Conservation (phyloP, 2,329 filamentous ascomycete species). For the Hymenoscyphus albidus region DNA sequence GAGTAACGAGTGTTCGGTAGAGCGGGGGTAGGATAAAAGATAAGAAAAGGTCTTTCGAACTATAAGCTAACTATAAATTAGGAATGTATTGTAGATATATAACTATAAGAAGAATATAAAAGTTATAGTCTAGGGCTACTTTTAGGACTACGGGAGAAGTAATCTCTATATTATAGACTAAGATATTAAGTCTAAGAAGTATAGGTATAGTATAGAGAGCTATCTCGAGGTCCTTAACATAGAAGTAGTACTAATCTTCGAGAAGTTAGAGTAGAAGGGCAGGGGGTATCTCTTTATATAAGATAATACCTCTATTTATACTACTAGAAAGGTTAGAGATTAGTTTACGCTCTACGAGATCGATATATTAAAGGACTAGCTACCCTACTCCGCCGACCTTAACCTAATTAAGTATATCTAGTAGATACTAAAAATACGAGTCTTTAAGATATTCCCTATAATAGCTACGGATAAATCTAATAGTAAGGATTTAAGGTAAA, state of each 20-base stretch:
- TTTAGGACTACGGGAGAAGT: conserved; percentile 9
- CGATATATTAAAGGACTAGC: background rate
- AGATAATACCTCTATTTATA: background rate
- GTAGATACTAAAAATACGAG: background rate
- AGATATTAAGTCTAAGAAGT: conserved; percentile 13
- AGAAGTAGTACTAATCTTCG: background rate
- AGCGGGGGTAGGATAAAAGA: no score
- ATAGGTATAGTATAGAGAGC: conserved; percentile 1
- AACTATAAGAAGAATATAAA: background rate
- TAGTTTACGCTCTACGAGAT: background rate
- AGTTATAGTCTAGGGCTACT: conserved; percentile 6
- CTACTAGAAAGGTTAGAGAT: background rate
- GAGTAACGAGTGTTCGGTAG: no score
- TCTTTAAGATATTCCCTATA: background rate
- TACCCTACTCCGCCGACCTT: background rate
- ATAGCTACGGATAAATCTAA: background rate
- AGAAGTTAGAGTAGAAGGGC: no score
- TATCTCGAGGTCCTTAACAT: background rate
- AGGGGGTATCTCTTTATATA: background rate
- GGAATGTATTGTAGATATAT: background rate
- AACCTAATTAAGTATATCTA: background rate
- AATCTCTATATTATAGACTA: conserved; percentile 15
- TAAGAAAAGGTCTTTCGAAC: no score
- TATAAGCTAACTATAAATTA: no score
- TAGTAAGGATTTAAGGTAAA: background rate